Evolutionary conservation across 2,329 filamentous ascomycete genomes (phyloP), one percentile per base, ranked within the genome.

Genomic region (Epichloe typhina): DNA sequence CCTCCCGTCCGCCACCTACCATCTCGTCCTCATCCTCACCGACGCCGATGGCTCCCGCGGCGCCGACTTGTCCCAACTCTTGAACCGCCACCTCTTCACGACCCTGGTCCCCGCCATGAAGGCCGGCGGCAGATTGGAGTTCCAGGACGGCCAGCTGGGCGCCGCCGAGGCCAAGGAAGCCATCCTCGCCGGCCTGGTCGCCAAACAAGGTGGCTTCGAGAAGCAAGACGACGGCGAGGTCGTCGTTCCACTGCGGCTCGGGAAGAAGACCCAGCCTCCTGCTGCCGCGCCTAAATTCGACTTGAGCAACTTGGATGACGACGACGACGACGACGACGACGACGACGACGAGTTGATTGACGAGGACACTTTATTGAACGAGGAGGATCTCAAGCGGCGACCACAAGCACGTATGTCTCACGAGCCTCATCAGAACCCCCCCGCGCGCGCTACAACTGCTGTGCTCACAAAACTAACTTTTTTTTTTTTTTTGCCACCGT

Each of bases 261-360:
- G 58, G 49, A 66, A 65, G 57, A 64, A 66, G 54, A 67, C 63
- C 56, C 59, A 55, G 39, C 55, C 56, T 13, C 53, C 54, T 4
- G 46, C 7, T 7, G 23, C 45, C n/a, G 39, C 49, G 5, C 23
- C 37, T 9, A 54, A 80, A 84, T 62, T 78, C 80, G 57, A 76
- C 73, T 59, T 79, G 83, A 68, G 70, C 51, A 53, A 71, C 62
- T 62, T 77, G 49, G 77, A 78, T 54, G 75, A 74, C 42, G 72
- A 77, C 50, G 77, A 77, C 44, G 85, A 89, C 59, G 88, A 94
- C 56, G 90, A 94, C 50, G 45, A 47, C 50, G 77, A 77, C 44
- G 85, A 89, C 59, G 88, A 94, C 56, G 90, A 94, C 50, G 45
- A 47, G 8, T 69, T 95, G 50, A 93, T 98, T 58, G 89, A 97